Evolutionary conservation across 2,329 filamentous ascomycete species (phyloP), one percentile per base, ranked within the genome.

Genomic region (Colletotrichum musicola): DNA sequence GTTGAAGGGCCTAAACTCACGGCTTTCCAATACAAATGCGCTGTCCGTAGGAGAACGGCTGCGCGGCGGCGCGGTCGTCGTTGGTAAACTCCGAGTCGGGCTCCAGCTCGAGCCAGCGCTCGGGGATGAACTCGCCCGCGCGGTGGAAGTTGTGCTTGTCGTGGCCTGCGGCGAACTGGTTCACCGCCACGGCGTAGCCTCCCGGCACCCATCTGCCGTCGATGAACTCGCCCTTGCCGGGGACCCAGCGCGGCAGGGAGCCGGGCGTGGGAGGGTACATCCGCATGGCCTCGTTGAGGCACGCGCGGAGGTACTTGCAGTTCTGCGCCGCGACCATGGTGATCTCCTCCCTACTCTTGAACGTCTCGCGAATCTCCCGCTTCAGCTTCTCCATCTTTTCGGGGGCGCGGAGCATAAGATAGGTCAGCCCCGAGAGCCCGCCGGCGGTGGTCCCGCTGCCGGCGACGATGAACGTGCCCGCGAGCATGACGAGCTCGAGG

Each of bases 21-120:
- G 85, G 85, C 66, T 77, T 78, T 1, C 85, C 85, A 35, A 87
- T 77, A 67, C 85, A 87, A 51, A 85, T 84, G 0, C 85, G 76
- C 5, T 84, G 81, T 0, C 85, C 84, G 3, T 83, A 55, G 6
- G 80, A 80, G 68, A 87, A 86, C 0, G 85, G 82, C 72, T 85
- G 81, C 55, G 83, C 49, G 0, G 59, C 20, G 0, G 49, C 59
- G 4, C n/a, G 18, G 13, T 54, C 47, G 4, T 62, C 59, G 38
- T 53, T 46, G 38, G 22, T 22, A 14, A 54, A 62, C 35, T 54
- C 49, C 2, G 59, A 62, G n/a, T 9, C 59, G 1, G 59, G 59
- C 2, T 12, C 13, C 9, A 62, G 49, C 49, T 64, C 61, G 13
- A 64, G 40, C 61, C 61, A 64, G 13, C 61, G 20, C 51, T 64